These are phyloP conservation scores for Sordariomycetes sp. DNA, from an alignment of 2,329 filamentous ascomycete genomes.

Conservation along the genomic window DNA sequence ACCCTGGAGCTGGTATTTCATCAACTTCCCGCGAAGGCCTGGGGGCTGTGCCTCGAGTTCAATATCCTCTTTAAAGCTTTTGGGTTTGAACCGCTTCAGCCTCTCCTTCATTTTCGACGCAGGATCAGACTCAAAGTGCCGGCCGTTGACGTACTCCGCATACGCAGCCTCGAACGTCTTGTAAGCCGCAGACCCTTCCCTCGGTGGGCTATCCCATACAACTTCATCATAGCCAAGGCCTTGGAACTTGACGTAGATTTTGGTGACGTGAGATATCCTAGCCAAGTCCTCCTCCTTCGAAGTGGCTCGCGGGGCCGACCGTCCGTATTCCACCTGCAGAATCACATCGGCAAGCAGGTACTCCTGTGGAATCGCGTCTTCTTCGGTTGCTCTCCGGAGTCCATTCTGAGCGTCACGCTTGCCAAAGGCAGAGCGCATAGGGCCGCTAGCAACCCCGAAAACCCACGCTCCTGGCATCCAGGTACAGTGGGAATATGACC, in stretches of 20 bases:
- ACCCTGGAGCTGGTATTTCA: constrained; percentile 89
- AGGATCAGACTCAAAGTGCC: constrained; percentile 52
- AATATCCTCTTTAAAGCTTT: constrained; percentile 43
- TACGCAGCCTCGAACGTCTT: constrained; percentile 75
- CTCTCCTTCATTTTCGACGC: constrained; percentile 54
- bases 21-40: constrained; percentile 67
- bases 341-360: constrained; percentile 80
- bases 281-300: constrained; percentile 60
- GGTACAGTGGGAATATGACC: constrained; percentile 69
- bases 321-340: constrained; percentile 58
- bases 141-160: constrained; percentile 71
- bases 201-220: constrained; percentile 79
- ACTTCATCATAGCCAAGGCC: constrained; percentile 83
- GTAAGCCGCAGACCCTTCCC: constrained; percentile 55
- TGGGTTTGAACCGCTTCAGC: constrained; percentile 53
- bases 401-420: constrained; percentile 54
- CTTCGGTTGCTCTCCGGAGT: constrained; percentile 52
- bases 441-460: constrained; percentile 52
- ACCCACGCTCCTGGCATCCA: constrained; percentile 93
- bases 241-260: constrained; percentile 81
- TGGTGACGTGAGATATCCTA: constrained; percentile 60
- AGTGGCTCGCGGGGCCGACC: constrained; percentile 33
- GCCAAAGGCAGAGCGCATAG: constrained; percentile 65
- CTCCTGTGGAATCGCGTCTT: constrained; percentile 81
- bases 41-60: constrained; percentile 63